phyloP scores from a whole-genome alignment of 1,139 yeast genomes.

The Yamadazyma trypodendri region DNA sequence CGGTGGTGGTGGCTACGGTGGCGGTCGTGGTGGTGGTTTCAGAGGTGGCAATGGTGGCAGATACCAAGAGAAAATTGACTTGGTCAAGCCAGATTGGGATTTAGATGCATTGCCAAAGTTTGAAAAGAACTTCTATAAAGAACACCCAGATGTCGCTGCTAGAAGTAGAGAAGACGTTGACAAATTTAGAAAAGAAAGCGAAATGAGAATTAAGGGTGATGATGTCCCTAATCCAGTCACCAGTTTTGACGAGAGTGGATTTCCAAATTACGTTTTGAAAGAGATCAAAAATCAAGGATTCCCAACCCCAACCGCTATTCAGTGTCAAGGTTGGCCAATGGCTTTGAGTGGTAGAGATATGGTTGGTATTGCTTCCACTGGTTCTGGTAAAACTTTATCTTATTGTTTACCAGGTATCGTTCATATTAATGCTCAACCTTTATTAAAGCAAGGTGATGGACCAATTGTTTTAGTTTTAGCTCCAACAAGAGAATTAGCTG shows the following conservation, averaged over 20 bases:
- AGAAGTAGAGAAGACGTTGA: slow-evolving; percentile 74
- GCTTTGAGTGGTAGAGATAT: slow-evolving; percentile 97
- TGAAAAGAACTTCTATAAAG: slow-evolving; percentile 92
- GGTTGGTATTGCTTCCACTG: slow-evolving; percentile 98
- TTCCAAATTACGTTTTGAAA: slow-evolving; percentile 86
- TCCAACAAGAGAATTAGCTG: slow-evolving; percentile 98
- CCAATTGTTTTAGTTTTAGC: slow-evolving; percentile 95
- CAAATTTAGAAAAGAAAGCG: slow-evolving; percentile 75
- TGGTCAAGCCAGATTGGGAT: slow-evolving; percentile 78
- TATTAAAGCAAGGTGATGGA: slow-evolving; percentile 91
- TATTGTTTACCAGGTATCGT: slow-evolving; percentile 96
- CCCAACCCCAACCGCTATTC: slow-evolving; percentile 92
- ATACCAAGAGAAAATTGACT: slow-evolving; percentile 47
- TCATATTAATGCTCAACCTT: slow-evolving; percentile 97
- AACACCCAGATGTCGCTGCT: slow-evolving; percentile 71
- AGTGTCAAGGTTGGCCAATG: slow-evolving; percentile 99
- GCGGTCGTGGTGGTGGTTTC: slow-evolving; percentile 11
- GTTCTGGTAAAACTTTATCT: slow-evolving; percentile 97
- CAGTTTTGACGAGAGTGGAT: slow-evolving; percentile 91
- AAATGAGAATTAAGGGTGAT: slow-evolving; percentile 81
- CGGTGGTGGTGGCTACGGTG: slow-evolving; percentile 28
- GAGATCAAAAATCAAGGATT: slow-evolving; percentile 93
- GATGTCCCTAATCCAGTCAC: slow-evolving; percentile 95
- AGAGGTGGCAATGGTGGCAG: slow-evolving; percentile 15
- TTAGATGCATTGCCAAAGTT: slow-evolving; percentile 75